These are phyloP conservation scores for Dactylonectria estremocensis DNA, from an alignment of 2,329 filamentous ascomycete species.

Conservation along the genomic window DNA sequence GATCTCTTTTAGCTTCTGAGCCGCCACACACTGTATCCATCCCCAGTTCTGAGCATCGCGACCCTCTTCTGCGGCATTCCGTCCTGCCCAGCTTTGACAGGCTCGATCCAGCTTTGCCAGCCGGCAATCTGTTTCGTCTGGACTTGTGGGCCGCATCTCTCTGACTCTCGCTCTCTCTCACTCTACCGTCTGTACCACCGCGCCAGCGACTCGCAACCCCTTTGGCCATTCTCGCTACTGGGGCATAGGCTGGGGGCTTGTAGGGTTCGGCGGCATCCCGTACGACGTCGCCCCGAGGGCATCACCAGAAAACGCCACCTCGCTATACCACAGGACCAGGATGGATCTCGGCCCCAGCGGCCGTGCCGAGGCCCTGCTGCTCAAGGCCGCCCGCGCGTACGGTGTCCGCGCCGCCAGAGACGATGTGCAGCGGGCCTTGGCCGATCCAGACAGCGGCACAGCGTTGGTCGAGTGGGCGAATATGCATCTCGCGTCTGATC, in stretches of 20 bases:
- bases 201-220: conserved; percentile 11
- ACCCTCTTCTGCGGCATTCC: background rate
- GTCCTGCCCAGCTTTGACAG: conserved; percentile 4
- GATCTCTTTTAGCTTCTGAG: background rate
- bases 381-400: conserved; percentile 52
- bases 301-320: conserved; percentile 50
- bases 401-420: conserved; percentile 53
- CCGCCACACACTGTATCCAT: conserved; percentile 5
- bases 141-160: background rate
- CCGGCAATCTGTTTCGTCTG: background rate
- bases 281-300: conserved; percentile 41
- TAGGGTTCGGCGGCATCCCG: conserved; percentile 21
- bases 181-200: background rate
- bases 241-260: conserved; percentile 28
- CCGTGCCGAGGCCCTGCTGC: conserved; percentile 52
- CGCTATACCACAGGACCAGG: conserved; percentile 50
- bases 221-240: background rate
- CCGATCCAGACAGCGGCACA: conserved; percentile 53
- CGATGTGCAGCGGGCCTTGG: conserved; percentile 56
- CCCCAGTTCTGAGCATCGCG: background rate
- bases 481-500: conserved; percentile 64
- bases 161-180: too few relatives aligned
- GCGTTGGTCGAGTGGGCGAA: conserved; percentile 64
- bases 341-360: conserved; percentile 50
- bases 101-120: background rate